These are phyloP conservation scores for Xylariaceae sp. DNA, from an alignment of 2,329 filamentous ascomycete species.

Conservation along the genomic window DNA sequence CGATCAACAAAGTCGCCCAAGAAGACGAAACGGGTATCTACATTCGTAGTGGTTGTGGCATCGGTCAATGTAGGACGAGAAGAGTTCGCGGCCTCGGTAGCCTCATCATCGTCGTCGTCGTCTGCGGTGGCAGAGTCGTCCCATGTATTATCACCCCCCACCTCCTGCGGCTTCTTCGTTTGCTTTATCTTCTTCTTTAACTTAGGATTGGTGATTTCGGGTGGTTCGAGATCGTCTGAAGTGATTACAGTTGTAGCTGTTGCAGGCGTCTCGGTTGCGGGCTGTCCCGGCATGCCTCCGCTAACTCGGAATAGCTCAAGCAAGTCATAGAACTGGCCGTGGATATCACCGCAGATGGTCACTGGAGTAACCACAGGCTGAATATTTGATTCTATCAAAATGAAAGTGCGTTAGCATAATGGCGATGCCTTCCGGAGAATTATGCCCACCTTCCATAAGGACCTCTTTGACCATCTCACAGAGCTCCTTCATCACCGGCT, in stretches of 20 bases:
- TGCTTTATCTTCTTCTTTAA: constrained; percentile 83
- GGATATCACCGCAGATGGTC: constrained; percentile 96
- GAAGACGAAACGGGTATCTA: constrained; percentile 64
- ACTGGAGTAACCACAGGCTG: constrained; percentile 97
- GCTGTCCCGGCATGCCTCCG: constrained; percentile 92
- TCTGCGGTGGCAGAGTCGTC: constrained; percentile 55
- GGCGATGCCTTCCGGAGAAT: not conserved
- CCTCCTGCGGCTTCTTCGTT: constrained; percentile 58
- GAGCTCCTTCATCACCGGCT: constrained; percentile 96
- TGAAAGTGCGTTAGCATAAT: not conserved
- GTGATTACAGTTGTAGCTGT: constrained; percentile 78
- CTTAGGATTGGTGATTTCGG: constrained; percentile 87
- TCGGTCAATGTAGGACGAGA: constrained; percentile 40
- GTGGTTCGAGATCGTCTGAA: constrained; percentile 90
- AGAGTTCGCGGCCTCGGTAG: constrained; percentile 45
- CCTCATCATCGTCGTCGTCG: constrained; percentile 54
- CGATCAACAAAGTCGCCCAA: constrained; percentile 95
- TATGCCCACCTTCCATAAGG: constrained; percentile 85
- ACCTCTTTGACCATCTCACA: constrained; percentile 99
- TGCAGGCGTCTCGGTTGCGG: constrained; percentile 70
- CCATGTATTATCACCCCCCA: constrained; percentile 55
- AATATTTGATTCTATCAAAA: constrained; percentile 84
- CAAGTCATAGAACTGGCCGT: constrained; percentile 98
- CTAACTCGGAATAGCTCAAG: constrained; percentile 96
- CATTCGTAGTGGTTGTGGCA: constrained; percentile 36